phyloP scores from a whole-genome alignment of 257 asterid species.

The Verbascum thapsus region DNA sequence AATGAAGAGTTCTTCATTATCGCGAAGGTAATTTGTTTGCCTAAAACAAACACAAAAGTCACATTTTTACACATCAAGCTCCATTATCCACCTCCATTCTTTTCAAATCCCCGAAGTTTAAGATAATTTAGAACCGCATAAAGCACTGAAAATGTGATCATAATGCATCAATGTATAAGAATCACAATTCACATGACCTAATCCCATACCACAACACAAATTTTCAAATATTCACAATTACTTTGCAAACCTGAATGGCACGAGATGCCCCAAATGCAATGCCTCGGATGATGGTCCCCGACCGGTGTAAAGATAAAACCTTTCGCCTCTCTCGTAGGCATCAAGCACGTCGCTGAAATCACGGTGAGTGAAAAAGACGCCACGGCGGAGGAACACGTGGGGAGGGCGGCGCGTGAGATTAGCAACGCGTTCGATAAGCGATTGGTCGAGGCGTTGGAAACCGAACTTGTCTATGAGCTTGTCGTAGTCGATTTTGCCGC shows the following conservation, averaged over 20 bases:
- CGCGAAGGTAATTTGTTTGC: background rate
- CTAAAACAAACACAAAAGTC: too few relatives aligned
- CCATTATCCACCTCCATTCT: too few relatives aligned
- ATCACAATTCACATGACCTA: too few relatives aligned
- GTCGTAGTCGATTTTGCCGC: slow-evolving; percentile 89
- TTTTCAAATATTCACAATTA: slow-evolving; percentile 28
- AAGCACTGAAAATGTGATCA: too few relatives aligned
- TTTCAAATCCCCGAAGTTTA: too few relatives aligned
- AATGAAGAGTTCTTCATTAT: too few relatives aligned
- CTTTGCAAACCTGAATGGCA: slow-evolving; percentile 97
- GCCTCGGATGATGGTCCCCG: slow-evolving; percentile 99
- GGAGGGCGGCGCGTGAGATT: slow-evolving; percentile 76
- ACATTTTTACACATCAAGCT: too few relatives aligned
- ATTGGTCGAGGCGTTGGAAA: slow-evolving; percentile 77
- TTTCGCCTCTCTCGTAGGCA: slow-evolving; percentile 79
- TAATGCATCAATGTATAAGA: too few relatives aligned
- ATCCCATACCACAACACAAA: too few relatives aligned
- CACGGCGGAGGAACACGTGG: slow-evolving; percentile 97
- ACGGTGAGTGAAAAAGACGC: slow-evolving; percentile 93
- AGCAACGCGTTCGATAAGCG: slow-evolving; percentile 71
- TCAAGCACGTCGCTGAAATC: slow-evolving; percentile 74
- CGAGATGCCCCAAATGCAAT: slow-evolving; percentile 91
- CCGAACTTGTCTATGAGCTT: slow-evolving; percentile 88
- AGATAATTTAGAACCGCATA: too few relatives aligned
- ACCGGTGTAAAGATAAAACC: slow-evolving; percentile 87